These are phyloP conservation scores for Geotrichum australiense DNA, from an alignment of 1,139 yeast genomes.

Conservation along the genomic window DNA sequence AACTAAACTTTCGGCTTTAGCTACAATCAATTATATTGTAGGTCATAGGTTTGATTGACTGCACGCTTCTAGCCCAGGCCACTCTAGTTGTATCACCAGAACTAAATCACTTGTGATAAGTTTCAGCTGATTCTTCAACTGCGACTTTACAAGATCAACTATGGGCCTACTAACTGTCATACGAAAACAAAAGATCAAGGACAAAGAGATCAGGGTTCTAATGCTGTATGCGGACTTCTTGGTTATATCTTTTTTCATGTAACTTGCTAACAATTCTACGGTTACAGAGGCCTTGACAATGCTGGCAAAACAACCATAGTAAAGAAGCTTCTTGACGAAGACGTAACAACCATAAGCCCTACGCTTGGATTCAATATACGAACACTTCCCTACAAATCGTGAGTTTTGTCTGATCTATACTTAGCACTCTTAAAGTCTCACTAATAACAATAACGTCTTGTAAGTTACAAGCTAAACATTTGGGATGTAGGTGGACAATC, in stretches of 20 bases:
- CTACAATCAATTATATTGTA: no score
- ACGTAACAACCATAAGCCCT: constrained; percentile 45
- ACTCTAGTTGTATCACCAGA: no score
- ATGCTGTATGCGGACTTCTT: constrained; percentile 40
- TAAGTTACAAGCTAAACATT: constrained; percentile 38
- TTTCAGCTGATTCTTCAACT: no score
- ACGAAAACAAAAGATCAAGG: constrained; percentile 74
- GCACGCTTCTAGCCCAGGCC: no score
- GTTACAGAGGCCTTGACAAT: constrained; percentile 63
- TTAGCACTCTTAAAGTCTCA: neutral
- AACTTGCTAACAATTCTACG: neutral
- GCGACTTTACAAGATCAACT: no score
- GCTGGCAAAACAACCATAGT: constrained; percentile 84
- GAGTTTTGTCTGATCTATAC: constrained; percentile 7
- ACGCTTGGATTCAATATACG: constrained; percentile 60
- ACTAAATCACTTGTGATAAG: no score
- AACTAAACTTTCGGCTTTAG: no score
- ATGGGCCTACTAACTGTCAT: constrained; percentile 87
- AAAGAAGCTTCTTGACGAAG: constrained; percentile 41
- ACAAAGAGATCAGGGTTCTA: constrained; percentile 65
- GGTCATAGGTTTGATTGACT: no score
- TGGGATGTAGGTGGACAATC: constrained; percentile 90
- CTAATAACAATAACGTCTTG: neutral
- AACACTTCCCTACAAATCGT: constrained; percentile 38
- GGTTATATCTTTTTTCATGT: neutral